Evolutionary conservation across 1,139 yeast species (phyloP).

Genomic region (Ogataea hybrid): DNA sequence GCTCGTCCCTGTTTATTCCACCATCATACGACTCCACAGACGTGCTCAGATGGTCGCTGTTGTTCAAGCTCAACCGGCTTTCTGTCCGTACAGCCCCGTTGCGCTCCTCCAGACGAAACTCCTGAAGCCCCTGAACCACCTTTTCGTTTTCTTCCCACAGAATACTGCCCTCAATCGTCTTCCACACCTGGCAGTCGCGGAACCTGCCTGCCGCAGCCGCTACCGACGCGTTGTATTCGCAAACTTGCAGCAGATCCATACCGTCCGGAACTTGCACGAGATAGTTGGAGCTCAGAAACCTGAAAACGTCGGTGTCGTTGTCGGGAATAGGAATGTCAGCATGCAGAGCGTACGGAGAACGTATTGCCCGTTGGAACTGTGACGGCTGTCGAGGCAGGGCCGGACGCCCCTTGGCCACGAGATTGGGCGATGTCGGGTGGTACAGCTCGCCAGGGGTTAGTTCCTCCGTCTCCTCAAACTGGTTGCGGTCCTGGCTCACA

Average conservation of each 20-base stretch:
- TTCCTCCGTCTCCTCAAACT: conserved; percentile 35
- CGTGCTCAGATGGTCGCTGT: conserved; percentile 22
- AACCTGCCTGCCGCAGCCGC: conserved; percentile 53
- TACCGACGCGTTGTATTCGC: conserved; percentile 56
- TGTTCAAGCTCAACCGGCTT: conserved; percentile 20
- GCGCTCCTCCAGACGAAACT: conserved; percentile 8
- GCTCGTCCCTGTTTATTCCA: conserved; percentile 9
- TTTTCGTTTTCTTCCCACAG: conserved; percentile 39
- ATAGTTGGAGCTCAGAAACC: conserved; percentile 43
- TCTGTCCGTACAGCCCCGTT: conserved; percentile 18
- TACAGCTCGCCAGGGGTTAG: background rate
- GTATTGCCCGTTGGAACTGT: conserved; percentile 7
- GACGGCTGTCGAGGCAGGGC: conserved; percentile 7
- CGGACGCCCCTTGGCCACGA: conserved; percentile 9
- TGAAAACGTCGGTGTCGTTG: conserved; percentile 44
- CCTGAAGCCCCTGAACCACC: conserved; percentile 5
- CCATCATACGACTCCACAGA: conserved; percentile 24
- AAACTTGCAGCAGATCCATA: conserved; percentile 49
- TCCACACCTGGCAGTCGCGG: conserved; percentile 71
- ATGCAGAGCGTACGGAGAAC: conserved; percentile 47
- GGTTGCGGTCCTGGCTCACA: conserved; percentile 49
- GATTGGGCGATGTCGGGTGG: conserved; percentile 10
- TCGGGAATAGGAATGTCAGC: conserved; percentile 42
- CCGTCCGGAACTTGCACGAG: conserved; percentile 47
- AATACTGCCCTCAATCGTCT: conserved; percentile 55